Base-by-base conservation (phyloP, 768 basidiomycete species). In the Amyloporia xantha region DNA sequence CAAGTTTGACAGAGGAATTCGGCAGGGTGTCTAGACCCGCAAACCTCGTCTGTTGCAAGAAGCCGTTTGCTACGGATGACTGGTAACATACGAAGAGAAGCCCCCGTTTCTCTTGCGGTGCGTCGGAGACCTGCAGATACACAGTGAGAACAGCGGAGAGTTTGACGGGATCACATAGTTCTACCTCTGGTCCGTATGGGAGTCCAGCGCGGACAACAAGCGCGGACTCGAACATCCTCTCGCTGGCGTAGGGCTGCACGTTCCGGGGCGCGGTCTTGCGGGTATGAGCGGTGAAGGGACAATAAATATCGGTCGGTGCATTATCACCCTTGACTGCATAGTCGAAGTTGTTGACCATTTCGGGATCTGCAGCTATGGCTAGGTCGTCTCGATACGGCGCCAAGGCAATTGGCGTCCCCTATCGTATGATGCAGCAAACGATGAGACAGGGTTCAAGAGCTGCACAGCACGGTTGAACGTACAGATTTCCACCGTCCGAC, bases 401-500 rank as follows among this genome's bases (percentile, higher is more conserved):
- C 30, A 15, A 7, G 9, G 30, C 30, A 7, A 33, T 7, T 7
- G 30, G 30, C 9, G 30, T 33, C 9, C 30, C 30, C 30, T 33
- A 15, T 33, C n/a, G n/a, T n/a, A n/a, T n/a, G n/a, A n/a, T n/a
- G n/a, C n/a, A n/a, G n/a, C n/a, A n/a, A n/a, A n/a, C n/a, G n/a
- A n/a, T n/a, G n/a, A n/a, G n/a, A n/a, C n/a, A n/a, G n/a, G n/a
- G n/a, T n/a, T n/a, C n/a, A n/a, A n/a, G n/a, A n/a, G n/a, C n/a
- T n/a, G n/a, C n/a, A n/a, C n/a, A n/a, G n/a, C n/a, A n/a, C n/a
- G n/a, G n/a, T n/a, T n/a, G n/a, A n/a, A 19, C 20, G 65, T 66
- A 75, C 74, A 41, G 74, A 76, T 69, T 75, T 77, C 77, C 76
- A 79, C 19, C 78, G 66, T 11, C 78, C 78, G 20, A 78, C 66